Evolutionary conservation across 306 rosid genomes (phyloP).

Genomic region (Vigna mungo): DNA sequence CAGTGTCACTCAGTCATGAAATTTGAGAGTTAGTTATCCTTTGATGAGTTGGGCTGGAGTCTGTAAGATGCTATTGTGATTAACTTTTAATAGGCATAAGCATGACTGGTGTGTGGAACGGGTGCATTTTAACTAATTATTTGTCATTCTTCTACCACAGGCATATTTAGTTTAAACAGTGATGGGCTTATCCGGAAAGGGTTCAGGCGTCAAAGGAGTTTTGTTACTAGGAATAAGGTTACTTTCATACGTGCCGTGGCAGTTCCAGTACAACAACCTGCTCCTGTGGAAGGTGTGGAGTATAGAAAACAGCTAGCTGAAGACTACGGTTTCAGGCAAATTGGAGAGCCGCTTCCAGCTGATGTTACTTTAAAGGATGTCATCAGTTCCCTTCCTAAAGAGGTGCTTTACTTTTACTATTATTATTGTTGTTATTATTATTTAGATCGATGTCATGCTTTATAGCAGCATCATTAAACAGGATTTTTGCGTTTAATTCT

Average conservation of each 20-base stretch:
- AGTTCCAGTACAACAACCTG: constrained; percentile 67
- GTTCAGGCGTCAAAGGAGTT: constrained; percentile 44
- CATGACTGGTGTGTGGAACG: neutral
- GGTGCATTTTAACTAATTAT: constrained; percentile 23
- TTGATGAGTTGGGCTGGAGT: neutral
- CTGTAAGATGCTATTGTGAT: neutral
- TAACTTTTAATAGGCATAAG: neutral
- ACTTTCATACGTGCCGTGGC: constrained; percentile 71
- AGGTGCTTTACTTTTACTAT: constrained; percentile 50
- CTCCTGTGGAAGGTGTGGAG: constrained; percentile 63
- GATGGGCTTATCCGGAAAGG: constrained; percentile 54
- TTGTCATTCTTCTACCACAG: constrained; percentile 54
- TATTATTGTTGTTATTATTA: neutral
- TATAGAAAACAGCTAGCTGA: constrained; percentile 73
- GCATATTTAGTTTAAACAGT: constrained; percentile 50
- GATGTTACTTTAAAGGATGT: constrained; percentile 75
- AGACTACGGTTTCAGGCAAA: constrained; percentile 78
- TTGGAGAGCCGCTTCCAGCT: constrained; percentile 86
- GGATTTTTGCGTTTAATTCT: constrained; percentile 16
- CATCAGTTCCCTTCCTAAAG: constrained; percentile 82
- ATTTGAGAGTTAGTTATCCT: neutral
- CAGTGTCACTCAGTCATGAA: neutral
- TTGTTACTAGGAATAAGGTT: constrained; percentile 50
- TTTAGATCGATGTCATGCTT: constrained; percentile 17
- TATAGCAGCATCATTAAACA: neutral